Conservation (phyloP, 1,139 yeast species). For the Taphrina pruni region DNA sequence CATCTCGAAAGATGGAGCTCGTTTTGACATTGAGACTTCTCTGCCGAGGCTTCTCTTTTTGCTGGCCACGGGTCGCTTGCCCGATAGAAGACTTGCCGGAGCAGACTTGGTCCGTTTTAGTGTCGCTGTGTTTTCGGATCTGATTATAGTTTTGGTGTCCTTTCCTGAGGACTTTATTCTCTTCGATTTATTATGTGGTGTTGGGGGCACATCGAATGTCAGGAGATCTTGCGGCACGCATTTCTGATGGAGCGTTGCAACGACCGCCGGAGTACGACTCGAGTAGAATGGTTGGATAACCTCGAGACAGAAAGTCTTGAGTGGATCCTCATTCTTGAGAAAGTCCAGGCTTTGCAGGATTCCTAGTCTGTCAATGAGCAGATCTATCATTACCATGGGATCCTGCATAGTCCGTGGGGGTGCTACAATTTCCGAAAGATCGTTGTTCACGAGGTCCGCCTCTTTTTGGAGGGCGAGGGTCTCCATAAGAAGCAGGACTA, state of each 20-base stretch:
- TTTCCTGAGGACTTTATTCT: neutral
- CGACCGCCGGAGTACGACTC: constrained; percentile 12
- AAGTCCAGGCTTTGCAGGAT: constrained; percentile 23
- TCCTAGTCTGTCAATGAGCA: constrained; percentile 29
- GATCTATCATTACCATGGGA: constrained; percentile 10
- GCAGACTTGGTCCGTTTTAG: constrained; percentile 30
- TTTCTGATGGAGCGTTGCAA: constrained; percentile 8
- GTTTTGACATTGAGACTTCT: constrained; percentile 34
- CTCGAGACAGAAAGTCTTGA: constrained; percentile 33
- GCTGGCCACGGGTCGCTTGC: constrained; percentile 4
- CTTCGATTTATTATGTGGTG: constrained; percentile 6
- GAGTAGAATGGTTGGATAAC: constrained; percentile 29
- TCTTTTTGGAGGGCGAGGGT: constrained; percentile 3
- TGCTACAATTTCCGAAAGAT: neutral
- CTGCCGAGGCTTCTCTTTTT: constrained; percentile 33
- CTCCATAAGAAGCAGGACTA: constrained; percentile 24
- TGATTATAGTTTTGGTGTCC: neutral
- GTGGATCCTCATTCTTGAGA: constrained; percentile 16
- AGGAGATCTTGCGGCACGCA: constrained; percentile 35
- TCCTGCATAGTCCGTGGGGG: neutral
- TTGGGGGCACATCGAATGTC: constrained; percentile 16
- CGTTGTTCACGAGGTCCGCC: neutral
- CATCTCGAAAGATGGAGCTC: constrained; percentile 18
- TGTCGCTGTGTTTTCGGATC: constrained; percentile 8
- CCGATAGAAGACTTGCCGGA: constrained; percentile 30